phyloP scores from a whole-genome alignment of 2,329 filamentous ascomycete species.

The Sporothrix variecibatus region DNA sequence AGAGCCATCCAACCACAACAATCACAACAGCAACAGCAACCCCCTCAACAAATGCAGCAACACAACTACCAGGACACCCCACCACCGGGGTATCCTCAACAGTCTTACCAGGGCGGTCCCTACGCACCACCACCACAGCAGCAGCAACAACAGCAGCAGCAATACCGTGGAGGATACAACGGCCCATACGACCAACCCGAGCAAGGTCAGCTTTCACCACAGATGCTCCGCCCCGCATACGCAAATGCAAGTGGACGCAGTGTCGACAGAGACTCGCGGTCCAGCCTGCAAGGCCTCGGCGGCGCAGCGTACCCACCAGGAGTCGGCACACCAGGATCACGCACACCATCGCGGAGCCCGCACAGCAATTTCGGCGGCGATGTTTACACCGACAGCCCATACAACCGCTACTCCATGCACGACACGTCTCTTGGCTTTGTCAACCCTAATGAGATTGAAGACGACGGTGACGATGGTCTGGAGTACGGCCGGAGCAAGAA shows the following conservation, averaged over 20 bases:
- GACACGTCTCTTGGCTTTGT: constrained; percentile 59
- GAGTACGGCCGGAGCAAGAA: constrained; percentile 50
- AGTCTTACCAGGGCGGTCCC: constrained; percentile 34
- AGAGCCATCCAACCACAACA: constrained; percentile 39
- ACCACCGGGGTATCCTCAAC: constrained; percentile 33
- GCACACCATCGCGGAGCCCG: constrained; percentile 51
- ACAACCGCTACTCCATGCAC: constrained; percentile 58
- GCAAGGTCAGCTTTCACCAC: constrained; percentile 28
- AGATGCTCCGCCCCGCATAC: constrained; percentile 22
- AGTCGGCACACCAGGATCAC: constrained; percentile 39
- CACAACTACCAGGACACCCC: constrained; percentile 32
- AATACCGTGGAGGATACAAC: constrained; percentile 26
- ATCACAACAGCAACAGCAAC: constrained; percentile 30
- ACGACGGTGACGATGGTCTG: constrained; percentile 86
- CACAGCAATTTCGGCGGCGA: constrained; percentile 47
- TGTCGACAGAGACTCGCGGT: constrained; percentile 46
- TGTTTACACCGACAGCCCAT: constrained; percentile 65
- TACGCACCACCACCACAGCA: constrained; percentile 31
- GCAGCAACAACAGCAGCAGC: constrained; percentile 30
- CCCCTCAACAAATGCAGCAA: constrained; percentile 30
- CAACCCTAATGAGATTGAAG: constrained; percentile 77
- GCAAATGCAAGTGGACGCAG: constrained; percentile 24
- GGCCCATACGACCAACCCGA: constrained; percentile 29
- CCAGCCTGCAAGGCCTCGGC: constrained; percentile 45
- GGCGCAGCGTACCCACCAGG: constrained; percentile 40